Percentiles rank a stretch among this genome's conserved stretches.
Conservation (phyloP, 164 flowering plant species). For the Macadamia integrifolia region DNA sequence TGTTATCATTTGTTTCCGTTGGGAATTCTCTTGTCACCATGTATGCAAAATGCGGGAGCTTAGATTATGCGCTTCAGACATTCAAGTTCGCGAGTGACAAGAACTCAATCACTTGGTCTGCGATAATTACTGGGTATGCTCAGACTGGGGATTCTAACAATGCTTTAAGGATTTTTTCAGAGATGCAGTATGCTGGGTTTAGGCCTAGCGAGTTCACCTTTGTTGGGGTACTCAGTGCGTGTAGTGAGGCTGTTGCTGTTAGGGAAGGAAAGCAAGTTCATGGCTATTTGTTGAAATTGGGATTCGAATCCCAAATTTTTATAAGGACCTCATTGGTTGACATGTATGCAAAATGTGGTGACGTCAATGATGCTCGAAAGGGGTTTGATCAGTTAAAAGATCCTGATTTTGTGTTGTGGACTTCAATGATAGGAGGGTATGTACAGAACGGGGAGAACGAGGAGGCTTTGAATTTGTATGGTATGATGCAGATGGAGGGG, state of each 20-base stretch:
- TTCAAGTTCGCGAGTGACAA: constrained; percentile 45
- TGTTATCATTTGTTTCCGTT: constrained; percentile 41
- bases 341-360: constrained; percentile 84
- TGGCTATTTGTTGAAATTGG: constrained; percentile 51
- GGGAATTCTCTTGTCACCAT: constrained; percentile 63
- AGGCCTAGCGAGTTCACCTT: constrained; percentile 73
- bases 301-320: constrained; percentile 55
- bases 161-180: constrained; percentile 54
- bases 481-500: constrained; percentile 59
- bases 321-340: constrained; percentile 66
- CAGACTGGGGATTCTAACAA: constrained; percentile 51
- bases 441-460: constrained; percentile 83
- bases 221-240: constrained; percentile 83
- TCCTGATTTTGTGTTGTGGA: constrained; percentile 77
- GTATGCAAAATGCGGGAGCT: constrained; percentile 61
- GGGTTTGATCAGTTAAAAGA: constrained; percentile 60
- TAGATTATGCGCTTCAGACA: constrained; percentile 39
- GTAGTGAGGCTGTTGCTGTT: constrained; percentile 46
- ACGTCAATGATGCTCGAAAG: constrained; percentile 50
- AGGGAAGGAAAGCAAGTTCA: constrained; percentile 64
- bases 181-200: constrained; percentile 53
- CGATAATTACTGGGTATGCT: constrained; percentile 78
- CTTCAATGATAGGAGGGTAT: constrained; percentile 79
- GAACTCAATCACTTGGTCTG: constrained; percentile 86
- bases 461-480: constrained; percentile 52